Base-by-base conservation (phyloP, 2,329 filamentous ascomycete genomes). In the Grosmannia penicillata region DNA sequence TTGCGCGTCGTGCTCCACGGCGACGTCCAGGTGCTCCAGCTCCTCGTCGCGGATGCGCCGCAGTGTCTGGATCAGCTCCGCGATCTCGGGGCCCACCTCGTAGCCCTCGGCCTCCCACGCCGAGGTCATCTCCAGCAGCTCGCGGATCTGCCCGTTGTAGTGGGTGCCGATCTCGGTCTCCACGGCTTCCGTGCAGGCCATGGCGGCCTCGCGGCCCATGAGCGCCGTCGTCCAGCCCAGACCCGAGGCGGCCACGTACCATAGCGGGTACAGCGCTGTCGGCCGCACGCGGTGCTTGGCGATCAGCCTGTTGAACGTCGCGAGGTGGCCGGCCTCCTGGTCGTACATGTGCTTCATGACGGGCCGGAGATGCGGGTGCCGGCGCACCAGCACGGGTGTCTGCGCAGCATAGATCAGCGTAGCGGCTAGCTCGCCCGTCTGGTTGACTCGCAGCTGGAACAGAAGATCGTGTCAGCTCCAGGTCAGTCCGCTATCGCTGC, bases 271-370 rank as follows among this genome's bases (percentile, higher is more conserved):
- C 64, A 98, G 80, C 11, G 81, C 83, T 0, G 91, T 95, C 0
- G 91, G 91, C 0, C 91, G 82, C 37, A 98, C 77, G 40, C 86
- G 84, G 58, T 96, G 91, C 51, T 78, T 81, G 15, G 82, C 76
- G 5, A 96, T 66, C 21, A 96, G 70, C 4, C 65, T 52, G 58
- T 94, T 93, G 70, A 96, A 98, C 26, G 78, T 91, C 4, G 64
- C 59, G 49, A 96, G 77, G 59, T 98, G 91, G 8, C 76, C 80
- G 11, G 75, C 85, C 65, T 98, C 91, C 57, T 98, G 91, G 51
- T 91, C 84, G 65, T 94, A 87, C 91, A 98, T 98, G 68, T 96
- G 91, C 50, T 78, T 75, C 85, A 98, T 94, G 24, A 96, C 63
- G 0, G 85, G 81, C 7, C 84, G 79, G 15, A 98, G 76, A 54